phyloP scores from a whole-genome alignment of 371 early-diverging fungal species.

The Ordospora pajunii region DNA sequence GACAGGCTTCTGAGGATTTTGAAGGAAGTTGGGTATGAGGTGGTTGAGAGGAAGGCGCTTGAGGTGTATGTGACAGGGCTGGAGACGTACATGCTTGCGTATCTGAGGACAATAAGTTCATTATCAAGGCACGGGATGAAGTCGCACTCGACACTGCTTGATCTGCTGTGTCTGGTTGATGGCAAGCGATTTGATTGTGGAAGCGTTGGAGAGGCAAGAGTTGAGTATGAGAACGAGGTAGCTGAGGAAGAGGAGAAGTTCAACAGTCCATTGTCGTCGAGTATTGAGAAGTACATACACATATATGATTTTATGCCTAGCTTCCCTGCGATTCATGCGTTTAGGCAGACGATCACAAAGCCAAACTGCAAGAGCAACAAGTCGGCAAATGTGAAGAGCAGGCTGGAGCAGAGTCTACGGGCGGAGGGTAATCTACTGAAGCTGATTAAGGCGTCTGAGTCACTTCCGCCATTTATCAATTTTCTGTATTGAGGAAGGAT shows the following conservation, averaged over 20 bases:
- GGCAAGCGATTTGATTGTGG: not conserved
- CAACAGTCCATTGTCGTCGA: conserved; percentile 41
- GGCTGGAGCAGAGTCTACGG: conserved; percentile 57
- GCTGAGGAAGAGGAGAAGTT: conserved; percentile 4
- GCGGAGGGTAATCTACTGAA: conserved; percentile 55
- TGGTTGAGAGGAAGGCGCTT: not conserved
- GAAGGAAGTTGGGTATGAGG: conserved; percentile 1
- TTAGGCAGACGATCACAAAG: conserved; percentile 51
- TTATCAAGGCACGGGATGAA: not conserved
- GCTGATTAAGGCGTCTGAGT: conserved; percentile 42
- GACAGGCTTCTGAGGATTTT: not conserved
- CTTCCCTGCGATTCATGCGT: conserved; percentile 60
- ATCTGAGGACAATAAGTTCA: not conserved
- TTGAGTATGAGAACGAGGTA: not conserved
- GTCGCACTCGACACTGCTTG: not conserved
- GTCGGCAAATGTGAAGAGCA: conserved; percentile 49
- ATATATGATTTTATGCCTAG: conserved; percentile 61
- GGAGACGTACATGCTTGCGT: not conserved
- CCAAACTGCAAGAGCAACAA: conserved; percentile 30
- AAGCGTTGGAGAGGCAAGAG: not conserved
- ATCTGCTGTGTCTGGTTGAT: not conserved
- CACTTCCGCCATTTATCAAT: conserved; percentile 41
- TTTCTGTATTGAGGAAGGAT: conserved; percentile 35
- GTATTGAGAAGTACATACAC: conserved; percentile 54
- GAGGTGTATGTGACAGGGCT: not conserved